Base-by-base conservation (phyloP, 495 filamentous ascomycete genomes). In the Xylaria palmicola region DNA sequence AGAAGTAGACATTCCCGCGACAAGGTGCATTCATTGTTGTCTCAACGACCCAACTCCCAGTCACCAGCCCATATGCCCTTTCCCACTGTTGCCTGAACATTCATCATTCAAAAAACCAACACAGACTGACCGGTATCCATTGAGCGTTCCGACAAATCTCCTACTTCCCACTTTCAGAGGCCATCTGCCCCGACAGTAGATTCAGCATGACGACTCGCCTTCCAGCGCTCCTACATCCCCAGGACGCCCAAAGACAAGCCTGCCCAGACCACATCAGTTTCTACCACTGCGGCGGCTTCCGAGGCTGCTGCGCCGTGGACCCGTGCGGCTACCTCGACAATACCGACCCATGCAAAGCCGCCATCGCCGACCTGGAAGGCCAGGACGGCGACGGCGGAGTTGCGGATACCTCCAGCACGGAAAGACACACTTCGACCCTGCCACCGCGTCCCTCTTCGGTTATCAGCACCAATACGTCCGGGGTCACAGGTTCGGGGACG, bases 241-340 rank as follows among this genome's bases (percentile, higher is more conserved):
- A 26, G 9, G n/a, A 32, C 17, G 2, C 12, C 8, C 53, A 32
- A 45, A 44, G n/a, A 12, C 10, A 19, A 7, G n/a, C n/a, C 8
- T 65, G 68, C 57, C 51, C 49, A 6, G 0, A 17, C 15, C 34
- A 59, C 6, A 41, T 24, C 20, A 2, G n/a, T 12, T 72, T 58
- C 26, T 69, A 67, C 44, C 41, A 45, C 36, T 72, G 69, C 47
- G 49, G 37, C 27, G 30, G n/a, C 13, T 69, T 64, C 53, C 29
- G 20, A 0, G 66, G 60, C 3, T 73, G 70, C 24, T 73, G 70
- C 43, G 32, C 54, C 24, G 60, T 63, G 32, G 34, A 65, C 10
- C 60, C 70, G 15, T 73, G 70, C 13, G 49, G 13, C 2, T 39
- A 29, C n/a, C 22, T 22, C 24, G 2, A 24, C 2, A n/a, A 24